A percentile compares a stretch with the other conserved stretches of the same genome.
Conservation (phyloP, 2,329 filamentous ascomycete species). For the Calonectria pseudoturangicola region DNA sequence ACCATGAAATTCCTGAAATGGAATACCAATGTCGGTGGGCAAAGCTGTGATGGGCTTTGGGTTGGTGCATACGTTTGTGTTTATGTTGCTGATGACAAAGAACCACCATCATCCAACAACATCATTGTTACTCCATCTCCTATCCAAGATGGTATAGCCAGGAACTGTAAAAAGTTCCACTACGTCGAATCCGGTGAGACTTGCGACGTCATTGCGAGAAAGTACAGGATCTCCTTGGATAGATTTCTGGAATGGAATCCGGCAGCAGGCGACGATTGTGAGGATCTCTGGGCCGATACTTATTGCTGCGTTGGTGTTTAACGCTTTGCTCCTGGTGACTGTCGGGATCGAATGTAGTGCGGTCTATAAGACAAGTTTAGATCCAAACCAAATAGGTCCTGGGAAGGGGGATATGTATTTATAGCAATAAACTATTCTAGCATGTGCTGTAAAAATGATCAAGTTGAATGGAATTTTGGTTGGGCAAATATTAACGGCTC, state of each 20-base stretch:
- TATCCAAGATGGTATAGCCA: not conserved
- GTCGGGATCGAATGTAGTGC: no score
- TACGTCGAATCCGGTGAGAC: not conserved
- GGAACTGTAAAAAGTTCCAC: slow-evolving; percentile 1
- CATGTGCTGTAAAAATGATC: no score
- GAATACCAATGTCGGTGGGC: not conserved
- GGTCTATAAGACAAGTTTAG: no score
- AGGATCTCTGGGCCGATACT: not conserved
- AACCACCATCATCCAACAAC: not conserved
- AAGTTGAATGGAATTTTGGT: no score
- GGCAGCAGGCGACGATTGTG: not conserved
- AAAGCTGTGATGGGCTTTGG: not conserved
- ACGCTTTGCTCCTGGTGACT: no score
- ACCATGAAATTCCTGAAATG: not conserved
- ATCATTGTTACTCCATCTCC: not conserved
- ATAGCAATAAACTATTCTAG: no score
- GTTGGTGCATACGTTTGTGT: not conserved
- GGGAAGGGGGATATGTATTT: no score
- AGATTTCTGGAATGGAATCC: not conserved
- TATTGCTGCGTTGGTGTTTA: slow-evolving; percentile 2
- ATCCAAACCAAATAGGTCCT: no score
- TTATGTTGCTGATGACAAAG: not conserved
- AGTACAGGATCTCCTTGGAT: not conserved
- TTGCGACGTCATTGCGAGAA: not conserved
- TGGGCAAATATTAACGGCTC: no score